A percentile compares a stretch with the other conserved stretches of the same genome.
phyloP scores from a whole-genome alignment of 139 green algal genomes.

The Coelastrella sp. region DNA sequence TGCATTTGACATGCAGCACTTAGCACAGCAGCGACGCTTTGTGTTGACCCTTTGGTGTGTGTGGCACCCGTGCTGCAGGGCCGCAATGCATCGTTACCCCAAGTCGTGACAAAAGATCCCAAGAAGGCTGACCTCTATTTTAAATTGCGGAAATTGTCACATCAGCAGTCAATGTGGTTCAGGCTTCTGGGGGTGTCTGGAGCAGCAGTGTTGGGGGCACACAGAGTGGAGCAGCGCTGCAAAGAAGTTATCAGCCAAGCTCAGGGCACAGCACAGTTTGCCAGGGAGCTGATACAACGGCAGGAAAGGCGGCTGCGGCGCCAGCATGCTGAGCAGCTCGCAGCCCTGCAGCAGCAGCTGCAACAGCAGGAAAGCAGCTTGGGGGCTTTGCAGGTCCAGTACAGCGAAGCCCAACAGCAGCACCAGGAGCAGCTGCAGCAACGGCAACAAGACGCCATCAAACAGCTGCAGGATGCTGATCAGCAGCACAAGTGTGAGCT shows the following conservation, averaged over 20 bases:
- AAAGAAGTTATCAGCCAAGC: background rate
- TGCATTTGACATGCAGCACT: no score
- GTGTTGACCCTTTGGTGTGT: no score
- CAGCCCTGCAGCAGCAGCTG: background rate
- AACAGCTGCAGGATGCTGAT: background rate
- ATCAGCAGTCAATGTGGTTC: slow-evolving; percentile 25
- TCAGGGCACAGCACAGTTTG: background rate
- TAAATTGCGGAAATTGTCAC: background rate
- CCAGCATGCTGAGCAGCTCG: background rate
- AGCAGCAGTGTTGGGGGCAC: background rate
- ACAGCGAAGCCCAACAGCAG: background rate
- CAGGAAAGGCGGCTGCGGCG: background rate
- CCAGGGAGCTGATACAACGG: background rate
- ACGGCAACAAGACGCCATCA: background rate
- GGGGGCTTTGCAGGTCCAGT: background rate
- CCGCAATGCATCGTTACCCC: background rate
- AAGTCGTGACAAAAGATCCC: background rate
- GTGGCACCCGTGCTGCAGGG: background rate
- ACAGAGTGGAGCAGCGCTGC: background rate
- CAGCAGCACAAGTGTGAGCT: background rate
- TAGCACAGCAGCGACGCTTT: no score
- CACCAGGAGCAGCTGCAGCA: background rate
- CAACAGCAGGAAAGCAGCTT: background rate
- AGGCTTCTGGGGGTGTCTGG: slow-evolving; percentile 26
- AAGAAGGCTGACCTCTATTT: background rate